Evolutionary conservation across 2,329 filamentous ascomycete species (phyloP).

Genomic region (Cercospora sp.): DNA sequence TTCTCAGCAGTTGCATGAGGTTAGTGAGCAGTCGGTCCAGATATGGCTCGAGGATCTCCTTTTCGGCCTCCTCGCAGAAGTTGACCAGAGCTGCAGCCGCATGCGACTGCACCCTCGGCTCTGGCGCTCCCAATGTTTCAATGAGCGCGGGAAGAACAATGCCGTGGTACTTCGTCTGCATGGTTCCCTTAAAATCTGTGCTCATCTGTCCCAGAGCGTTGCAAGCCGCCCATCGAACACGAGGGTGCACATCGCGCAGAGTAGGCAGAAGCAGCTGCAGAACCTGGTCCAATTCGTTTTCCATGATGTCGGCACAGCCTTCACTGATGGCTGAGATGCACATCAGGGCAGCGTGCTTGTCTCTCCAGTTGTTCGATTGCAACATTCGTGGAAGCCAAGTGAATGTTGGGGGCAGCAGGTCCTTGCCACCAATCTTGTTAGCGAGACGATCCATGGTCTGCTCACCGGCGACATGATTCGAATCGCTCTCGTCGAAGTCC

Average conservation of each 20-base stretch:
- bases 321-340: conserved; percentile 98
- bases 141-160: conserved; percentile 87
- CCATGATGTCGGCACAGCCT: conserved; percentile 93
- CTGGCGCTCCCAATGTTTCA: conserved; percentile 82
- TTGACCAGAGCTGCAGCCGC: conserved; percentile 97
- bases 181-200: conserved; percentile 95
- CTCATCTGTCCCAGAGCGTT: conserved; percentile 99
- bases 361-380: conserved; percentile 89
- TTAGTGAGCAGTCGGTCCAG: conserved; percentile 83
- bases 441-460: conserved; percentile 97
- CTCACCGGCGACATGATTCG: conserved; percentile 96
- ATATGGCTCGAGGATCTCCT: conserved; percentile 86
- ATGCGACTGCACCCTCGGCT: conserved; percentile 93
- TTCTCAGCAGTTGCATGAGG: conserved; percentile 83
- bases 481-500: conserved; percentile 91
- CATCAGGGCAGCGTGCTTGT: conserved; percentile 96
- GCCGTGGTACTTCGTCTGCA: conserved; percentile 94
- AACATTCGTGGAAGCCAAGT: conserved; percentile 98
- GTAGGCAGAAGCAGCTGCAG: conserved; percentile 92
- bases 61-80: conserved; percentile 98
- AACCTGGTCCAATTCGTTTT: conserved; percentile 89
- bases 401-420: conserved; percentile 91
- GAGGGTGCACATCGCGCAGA: conserved; percentile 83
- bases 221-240: conserved; percentile 95
- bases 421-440: conserved; percentile 93